Evolutionary conservation across 2,329 filamentous ascomycete species (phyloP).

Genomic region (Sporothrix brasiliensis): DNA sequence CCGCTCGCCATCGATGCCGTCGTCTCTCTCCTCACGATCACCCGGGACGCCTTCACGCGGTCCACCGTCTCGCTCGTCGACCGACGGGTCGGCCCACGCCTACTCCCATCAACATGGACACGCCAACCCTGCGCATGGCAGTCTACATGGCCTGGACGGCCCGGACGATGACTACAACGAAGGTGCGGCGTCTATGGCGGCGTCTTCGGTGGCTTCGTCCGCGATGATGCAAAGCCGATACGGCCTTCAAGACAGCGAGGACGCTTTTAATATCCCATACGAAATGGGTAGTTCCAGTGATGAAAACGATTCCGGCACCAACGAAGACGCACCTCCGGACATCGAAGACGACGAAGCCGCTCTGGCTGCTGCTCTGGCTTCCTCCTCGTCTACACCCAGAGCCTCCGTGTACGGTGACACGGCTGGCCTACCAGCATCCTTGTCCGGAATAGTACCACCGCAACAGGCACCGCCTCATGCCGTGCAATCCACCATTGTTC

Average conservation of each 20-base stretch:
- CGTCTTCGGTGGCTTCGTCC: conserved; percentile 43
- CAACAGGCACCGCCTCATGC: conserved; percentile 26
- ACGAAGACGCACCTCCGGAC: not conserved
- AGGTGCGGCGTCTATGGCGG: conserved; percentile 40
- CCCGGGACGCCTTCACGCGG: conserved; percentile 34
- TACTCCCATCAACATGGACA: not conserved
- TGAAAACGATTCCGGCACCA: conserved; percentile 41
- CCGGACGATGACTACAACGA: conserved; percentile 30
- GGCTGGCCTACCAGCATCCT: not conserved
- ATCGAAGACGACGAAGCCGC: not conserved
- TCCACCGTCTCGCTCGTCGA: conserved; percentile 38
- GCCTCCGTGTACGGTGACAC: conserved; percentile 50
- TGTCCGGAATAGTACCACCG: not conserved
- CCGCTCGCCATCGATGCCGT: conserved; percentile 60
- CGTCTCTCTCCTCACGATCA: conserved; percentile 57
- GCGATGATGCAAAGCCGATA: conserved; percentile 44
- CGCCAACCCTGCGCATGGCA: not conserved
- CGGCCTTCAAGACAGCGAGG: conserved; percentile 55
- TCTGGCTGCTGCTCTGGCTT: conserved; percentile 38
- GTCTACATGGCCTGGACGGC: not conserved
- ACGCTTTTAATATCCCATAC: conserved; percentile 60
- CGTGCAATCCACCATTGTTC: conserved; percentile 43
- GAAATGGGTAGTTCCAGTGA: conserved; percentile 49
- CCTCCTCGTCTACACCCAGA: conserved; percentile 55
- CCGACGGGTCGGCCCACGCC: not conserved